Base-by-base conservation (phyloP, 306 rosid genomes). In the Geum urbanum region DNA sequence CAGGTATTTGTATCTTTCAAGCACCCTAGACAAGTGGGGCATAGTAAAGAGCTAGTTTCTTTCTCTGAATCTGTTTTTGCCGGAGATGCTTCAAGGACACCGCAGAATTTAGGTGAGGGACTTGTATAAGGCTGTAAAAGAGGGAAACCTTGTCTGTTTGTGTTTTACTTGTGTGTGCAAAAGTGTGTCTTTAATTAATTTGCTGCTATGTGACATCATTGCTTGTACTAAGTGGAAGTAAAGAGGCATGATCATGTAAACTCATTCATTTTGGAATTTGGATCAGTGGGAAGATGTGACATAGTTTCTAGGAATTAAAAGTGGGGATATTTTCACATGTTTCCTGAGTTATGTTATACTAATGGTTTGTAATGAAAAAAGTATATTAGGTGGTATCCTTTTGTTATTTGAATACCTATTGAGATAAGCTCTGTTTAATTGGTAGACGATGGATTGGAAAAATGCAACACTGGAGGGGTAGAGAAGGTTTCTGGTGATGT, bases 11-110 rank as follows among this genome's bases (percentile, higher is more conserved):
- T 82, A 71, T 83, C 95, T 64, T 75, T 86, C 73, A 89, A 92
- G 77, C 87, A 74, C 80, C 91, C 84, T 35, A 92, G 86, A 78
- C 95, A 86, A 52, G 82, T 43, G 15, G 92, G 73, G 69, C 77
- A 85, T 9, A 78, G 78, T 46, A 69, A 81, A 78, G 81, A 78
- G 71, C 81, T 89, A 35, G 73, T 84, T 41, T 86, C 89, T 5
- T 85, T 90, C 70, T 88, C 98, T 11, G 92, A 90, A 66, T 85
- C 92, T 55, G 96, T 83, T 69, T 70, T 88, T 48, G 85, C 90
- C 0, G 81, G 73, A 46, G 85, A 78, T 49, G 79, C 76, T 71
- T 67, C 60, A n/a, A 74, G 65, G 47, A 52, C 67, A 16, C 84
- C 74, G 15, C 76, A 77, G 65, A 66, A 79, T 61, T 78, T 83